Conservation (phyloP, 2,329 filamentous ascomycete genomes). For the Diaporthe humulicola region DNA sequence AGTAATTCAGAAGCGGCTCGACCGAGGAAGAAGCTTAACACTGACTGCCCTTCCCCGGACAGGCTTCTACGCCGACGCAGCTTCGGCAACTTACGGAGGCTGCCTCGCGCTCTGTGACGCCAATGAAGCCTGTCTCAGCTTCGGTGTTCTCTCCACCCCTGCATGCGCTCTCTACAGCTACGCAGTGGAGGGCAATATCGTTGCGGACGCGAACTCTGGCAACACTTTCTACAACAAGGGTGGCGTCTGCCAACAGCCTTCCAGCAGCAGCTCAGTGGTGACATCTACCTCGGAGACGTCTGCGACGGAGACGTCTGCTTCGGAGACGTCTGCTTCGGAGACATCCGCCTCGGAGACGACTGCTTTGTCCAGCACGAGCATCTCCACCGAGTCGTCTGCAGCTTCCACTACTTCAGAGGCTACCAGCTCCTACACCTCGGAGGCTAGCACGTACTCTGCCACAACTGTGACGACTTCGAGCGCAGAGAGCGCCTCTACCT, state of each 20-base stretch:
- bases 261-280: conserved; percentile 10
- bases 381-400: background rate
- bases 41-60: background rate
- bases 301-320: background rate
- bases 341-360: background rate
- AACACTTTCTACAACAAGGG: conserved; percentile 38
- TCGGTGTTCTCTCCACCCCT: conserved; percentile 28
- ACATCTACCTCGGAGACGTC: background rate
- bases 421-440: background rate
- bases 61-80: conserved; percentile 37
- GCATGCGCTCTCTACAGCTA: conserved; percentile 38
- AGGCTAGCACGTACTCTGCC: background rate
- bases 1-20: background rate
- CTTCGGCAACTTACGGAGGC: conserved; percentile 36
- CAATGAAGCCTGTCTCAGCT: conserved; percentile 38
- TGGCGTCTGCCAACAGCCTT: conserved; percentile 33
- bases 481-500: conserved; percentile 3
- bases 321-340: background rate
- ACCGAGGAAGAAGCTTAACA: background rate
- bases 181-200: conserved; percentile 35
- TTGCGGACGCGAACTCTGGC: conserved; percentile 19
- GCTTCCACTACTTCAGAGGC: background rate
- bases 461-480: conserved; percentile 12
- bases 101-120: conserved; percentile 35
- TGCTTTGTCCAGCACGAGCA: conserved; percentile 1